Evolutionary conservation across 192 early-diverging fungal genomes (phyloP).

Genomic region (Dissophora globulifera): DNA sequence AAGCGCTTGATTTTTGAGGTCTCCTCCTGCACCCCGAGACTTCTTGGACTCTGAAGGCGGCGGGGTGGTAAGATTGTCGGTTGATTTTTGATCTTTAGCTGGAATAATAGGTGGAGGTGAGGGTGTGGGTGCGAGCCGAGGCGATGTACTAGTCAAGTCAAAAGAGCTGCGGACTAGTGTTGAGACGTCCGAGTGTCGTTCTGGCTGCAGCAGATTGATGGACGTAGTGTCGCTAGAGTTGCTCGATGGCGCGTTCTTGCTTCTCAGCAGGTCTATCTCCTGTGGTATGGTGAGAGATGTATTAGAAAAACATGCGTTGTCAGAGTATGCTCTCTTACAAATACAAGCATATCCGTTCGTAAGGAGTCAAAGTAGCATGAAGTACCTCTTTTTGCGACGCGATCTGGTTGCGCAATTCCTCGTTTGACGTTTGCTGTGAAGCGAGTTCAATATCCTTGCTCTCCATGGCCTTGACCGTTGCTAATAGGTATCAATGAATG

Average conservation of each 20-base stretch:
- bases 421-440: slow-evolving; percentile 23
- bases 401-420: slow-evolving; percentile 22
- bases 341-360: neutral
- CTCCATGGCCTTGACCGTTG: slow-evolving; percentile 10
- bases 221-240: slow-evolving; percentile 1
- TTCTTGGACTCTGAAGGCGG: slow-evolving; percentile 1
- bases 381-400: neutral
- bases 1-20: slow-evolving; percentile 22
- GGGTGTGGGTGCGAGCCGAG: neutral
- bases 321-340: neutral
- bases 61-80: neutral
- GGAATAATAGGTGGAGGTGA: slow-evolving; percentile 8
- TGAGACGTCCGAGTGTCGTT: neutral
- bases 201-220: neutral
- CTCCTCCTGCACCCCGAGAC: neutral
- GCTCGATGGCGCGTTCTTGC: neutral
- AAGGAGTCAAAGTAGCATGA: too few species aligned
- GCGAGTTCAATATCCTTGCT: slow-evolving; percentile 14
- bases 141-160: neutral
- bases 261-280: slow-evolving; percentile 3
- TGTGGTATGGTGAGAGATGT: too few species aligned
- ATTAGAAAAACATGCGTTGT: neutral
- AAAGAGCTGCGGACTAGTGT: slow-evolving; percentile 16
- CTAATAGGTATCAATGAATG: too few species aligned
- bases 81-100: too few species aligned